Base-by-base conservation (phyloP, 192 early-diverging fungal species). In the Chytriomyces confervae region DNA sequence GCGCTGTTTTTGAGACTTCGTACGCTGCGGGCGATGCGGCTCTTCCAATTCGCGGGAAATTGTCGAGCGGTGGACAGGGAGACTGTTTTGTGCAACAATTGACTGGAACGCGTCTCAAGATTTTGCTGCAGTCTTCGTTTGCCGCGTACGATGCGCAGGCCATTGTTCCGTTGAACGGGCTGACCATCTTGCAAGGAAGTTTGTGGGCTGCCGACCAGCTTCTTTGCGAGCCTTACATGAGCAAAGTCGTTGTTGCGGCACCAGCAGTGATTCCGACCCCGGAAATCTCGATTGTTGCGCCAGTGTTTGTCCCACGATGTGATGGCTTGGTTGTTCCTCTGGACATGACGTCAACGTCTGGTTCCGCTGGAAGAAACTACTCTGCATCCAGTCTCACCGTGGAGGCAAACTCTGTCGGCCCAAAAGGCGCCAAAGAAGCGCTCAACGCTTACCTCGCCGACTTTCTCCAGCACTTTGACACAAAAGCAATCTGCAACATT, bases 341-440 rank as follows among this genome's bases (percentile, higher is more conserved):
- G 43, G 77, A 79, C 47, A 24, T 73, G 61, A 72, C 69, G 13
- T 61, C 64, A 46, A 47, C 69, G 4, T 51, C 77, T 6, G 77
- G 77, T 45, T 63, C 64, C 48, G 69, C 69, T 43, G 77, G 77
- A 6, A 61, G 77, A 74, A 74, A 74, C 61, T 74, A 74, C 72
- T 47, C 72, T 62, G 61, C 10, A 36, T 61, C 60, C 1, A 43
- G 46, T 23, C 13, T 23, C 48, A 9, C n/a, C 10, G 7, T 36
- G 9, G 51, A 11, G 18, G 10, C 72, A 44, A 49, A 62, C 44
- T 62, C 27, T 11, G 53, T 20, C 13, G 53, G 53, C 13, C 36
- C 53, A 8, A 47, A 18, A 7, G 61, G 27, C 48, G 53, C 53
- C 20, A 20, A 13, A 13, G 18, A 8, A 45, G 44, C 72, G 46